Conservation (phyloP, 257 asterid species). For the Anisodus tanguticus region DNA sequence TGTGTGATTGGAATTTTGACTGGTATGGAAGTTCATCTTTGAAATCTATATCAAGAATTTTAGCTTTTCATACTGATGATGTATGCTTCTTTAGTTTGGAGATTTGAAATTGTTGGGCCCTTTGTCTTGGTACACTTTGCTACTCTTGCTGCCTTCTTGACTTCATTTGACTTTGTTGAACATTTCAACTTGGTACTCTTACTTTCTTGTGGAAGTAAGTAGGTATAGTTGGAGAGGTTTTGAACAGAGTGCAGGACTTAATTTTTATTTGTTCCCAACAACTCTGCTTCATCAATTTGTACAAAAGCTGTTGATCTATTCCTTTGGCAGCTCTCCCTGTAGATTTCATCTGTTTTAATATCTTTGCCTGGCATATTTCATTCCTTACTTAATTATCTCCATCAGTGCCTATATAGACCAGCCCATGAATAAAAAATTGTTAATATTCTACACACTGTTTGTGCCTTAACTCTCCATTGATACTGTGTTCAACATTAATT, state of each 20-base stretch:
- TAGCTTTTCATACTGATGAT: not conserved
- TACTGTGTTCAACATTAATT: not conserved
- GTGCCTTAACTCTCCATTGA: not conserved
- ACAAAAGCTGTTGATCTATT: conserved; percentile 6
- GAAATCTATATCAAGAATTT: not conserved
- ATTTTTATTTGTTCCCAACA: not conserved
- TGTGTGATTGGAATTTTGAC: not conserved
- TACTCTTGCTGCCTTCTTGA: not conserved
- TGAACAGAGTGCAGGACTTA: conserved; percentile 9
- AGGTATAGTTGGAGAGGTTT: conserved; percentile 9
- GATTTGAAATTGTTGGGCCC: conserved; percentile 4
- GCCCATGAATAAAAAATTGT: conserved; percentile 14
- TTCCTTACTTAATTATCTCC: conserved; percentile 18
- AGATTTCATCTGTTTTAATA: not conserved
- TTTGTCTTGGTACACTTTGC: conserved; percentile 4
- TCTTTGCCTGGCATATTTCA: conserved; percentile 6
- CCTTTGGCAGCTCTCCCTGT: conserved; percentile 14
- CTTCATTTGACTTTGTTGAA: conserved; percentile 18
- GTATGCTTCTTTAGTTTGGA: conserved; percentile 14
- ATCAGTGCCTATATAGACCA: conserved; percentile 1
- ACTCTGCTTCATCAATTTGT: not conserved
- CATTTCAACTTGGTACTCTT: conserved; percentile 8
- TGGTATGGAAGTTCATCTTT: not conserved
- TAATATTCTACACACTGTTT: not conserved
- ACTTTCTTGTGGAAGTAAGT: not conserved